Base-by-base conservation (phyloP, 441 rosid species). In the Croton laevigatus region DNA sequence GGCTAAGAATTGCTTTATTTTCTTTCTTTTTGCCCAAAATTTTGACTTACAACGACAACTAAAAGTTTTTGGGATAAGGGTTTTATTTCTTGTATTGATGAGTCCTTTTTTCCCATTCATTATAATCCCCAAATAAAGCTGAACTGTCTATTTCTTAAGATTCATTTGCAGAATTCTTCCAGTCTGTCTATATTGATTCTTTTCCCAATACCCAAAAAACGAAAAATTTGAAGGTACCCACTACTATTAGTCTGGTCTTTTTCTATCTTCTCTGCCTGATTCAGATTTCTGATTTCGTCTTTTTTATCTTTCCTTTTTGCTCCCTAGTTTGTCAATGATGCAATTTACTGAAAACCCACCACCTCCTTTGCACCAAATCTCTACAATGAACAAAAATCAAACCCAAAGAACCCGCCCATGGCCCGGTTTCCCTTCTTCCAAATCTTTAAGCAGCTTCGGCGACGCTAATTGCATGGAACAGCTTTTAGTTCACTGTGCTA, bases 401-500 rank as follows among this genome's bases (percentile, higher is more conserved):
- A 55, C 72, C 23, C 76, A 60, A 49, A 80, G 82, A 37, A 75
- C 78, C 71, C 86, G 88, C 32, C 88, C 90, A 51, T 87, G 90
- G 91, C 84, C 95, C 17, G 87, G 91, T 13, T 85, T 87, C 75
- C 85, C 82, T 7, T 66, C 86, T 48, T 84, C 93, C 19, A 87
- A 86, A 66, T 73, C 84, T 14, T 65, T 87, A 12, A 83, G 78
- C 8, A 79, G 78, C 62, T 83, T 86, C 38, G 90, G 87, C 1
- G 94, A 93, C 68, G 90, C 96, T 13, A 88, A 83, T 75, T 83
- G 91, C 84, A 89, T 91, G 96, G 97, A 93, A 73, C 92, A 88
- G 55, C 91, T 90, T 59, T 80, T 93, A 14, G 90, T 91, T 34
- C 96, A 88, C 79, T 93, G 94, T 59, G 96, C 96, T 5, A 89